A percentile compares a stretch with the other conserved stretches of the same genome.
phyloP scores from a whole-genome alignment of 176 grass and related monocot species.

The Carex parvula region DNA sequence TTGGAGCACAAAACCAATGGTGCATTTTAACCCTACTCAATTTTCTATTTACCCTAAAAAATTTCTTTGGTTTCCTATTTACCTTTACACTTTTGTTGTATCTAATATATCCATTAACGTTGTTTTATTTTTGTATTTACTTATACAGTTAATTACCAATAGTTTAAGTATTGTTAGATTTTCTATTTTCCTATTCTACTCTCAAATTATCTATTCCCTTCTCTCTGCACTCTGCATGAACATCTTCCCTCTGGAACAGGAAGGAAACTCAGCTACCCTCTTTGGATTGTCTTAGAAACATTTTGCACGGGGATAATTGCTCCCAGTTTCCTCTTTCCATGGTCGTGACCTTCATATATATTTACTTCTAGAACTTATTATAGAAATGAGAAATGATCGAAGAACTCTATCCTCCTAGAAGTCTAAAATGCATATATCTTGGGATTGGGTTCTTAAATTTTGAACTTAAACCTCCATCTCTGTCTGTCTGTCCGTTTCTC shows the following conservation, averaged over 20 bases:
- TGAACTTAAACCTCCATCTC: not conserved
- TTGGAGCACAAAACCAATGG: no score
- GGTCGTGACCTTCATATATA: not conserved
- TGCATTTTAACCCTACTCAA: no score
- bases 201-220: constrained; percentile 33
- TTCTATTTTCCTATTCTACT: not conserved
- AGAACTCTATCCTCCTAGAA: constrained; percentile 22
- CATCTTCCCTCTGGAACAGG: not conserved
- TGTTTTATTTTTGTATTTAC: no score
- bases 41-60: no score
- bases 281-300: no score
- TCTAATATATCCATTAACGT: no score
- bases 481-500: not conserved
- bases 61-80: no score
- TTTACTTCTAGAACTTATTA: constrained; percentile 24
- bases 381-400: not conserved
- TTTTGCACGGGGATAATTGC: not conserved
- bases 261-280: no score
- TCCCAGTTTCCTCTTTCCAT: constrained; percentile 29
- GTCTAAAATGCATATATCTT: constrained; percentile 7
- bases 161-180: no score
- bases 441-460: constrained; percentile 29
- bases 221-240: not conserved
- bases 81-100: no score
- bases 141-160: no score